Evolutionary conservation across 768 basidiomycete species (phyloP).

Genomic region (Grammothele lineata): DNA sequence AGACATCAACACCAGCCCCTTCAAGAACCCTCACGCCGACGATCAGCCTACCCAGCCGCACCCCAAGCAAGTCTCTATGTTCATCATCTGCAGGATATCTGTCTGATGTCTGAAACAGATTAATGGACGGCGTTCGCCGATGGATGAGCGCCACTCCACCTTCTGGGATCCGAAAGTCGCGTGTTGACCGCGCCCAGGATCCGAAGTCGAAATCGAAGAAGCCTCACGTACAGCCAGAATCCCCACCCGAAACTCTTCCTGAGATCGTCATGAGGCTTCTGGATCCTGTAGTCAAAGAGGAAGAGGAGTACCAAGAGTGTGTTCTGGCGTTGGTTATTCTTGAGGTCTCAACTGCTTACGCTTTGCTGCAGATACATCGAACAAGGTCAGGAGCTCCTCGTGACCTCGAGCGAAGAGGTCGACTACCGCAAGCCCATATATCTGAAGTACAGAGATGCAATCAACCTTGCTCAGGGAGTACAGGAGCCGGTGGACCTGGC

Average conservation of each 20-base stretch:
- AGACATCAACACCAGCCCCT: constrained; percentile 71
- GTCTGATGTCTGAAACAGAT: constrained; percentile 34
- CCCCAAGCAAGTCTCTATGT: constrained; percentile 33
- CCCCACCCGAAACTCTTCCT: constrained; percentile 45
- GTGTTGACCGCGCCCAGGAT: constrained; percentile 34
- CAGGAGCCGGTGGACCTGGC: constrained; percentile 6
- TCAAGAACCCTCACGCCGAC: constrained; percentile 56
- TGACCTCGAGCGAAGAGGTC: constrained; percentile 41
- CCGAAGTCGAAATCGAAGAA: constrained; percentile 16
- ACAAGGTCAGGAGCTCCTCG: constrained; percentile 63
- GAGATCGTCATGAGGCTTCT: constrained; percentile 53
- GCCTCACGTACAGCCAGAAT: constrained; percentile 16
- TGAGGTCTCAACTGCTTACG: background rate
- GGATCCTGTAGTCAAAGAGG: constrained; percentile 61
- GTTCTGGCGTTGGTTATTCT: constrained; percentile 11
- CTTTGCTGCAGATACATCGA: constrained; percentile 57
- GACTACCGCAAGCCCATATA: constrained; percentile 12
- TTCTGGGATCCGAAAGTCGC: constrained; percentile 36
- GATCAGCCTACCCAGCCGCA: constrained; percentile 28
- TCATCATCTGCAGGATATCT: too few relatives aligned
- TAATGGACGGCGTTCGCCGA: constrained; percentile 74
- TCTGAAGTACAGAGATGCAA: constrained; percentile 19
- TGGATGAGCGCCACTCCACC: constrained; percentile 65
- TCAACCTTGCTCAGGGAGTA: constrained; percentile 11
- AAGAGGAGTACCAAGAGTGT: constrained; percentile 70